Conservation (phyloP, 257 asterid genomes). For the Leptodermis oblonga region DNA sequence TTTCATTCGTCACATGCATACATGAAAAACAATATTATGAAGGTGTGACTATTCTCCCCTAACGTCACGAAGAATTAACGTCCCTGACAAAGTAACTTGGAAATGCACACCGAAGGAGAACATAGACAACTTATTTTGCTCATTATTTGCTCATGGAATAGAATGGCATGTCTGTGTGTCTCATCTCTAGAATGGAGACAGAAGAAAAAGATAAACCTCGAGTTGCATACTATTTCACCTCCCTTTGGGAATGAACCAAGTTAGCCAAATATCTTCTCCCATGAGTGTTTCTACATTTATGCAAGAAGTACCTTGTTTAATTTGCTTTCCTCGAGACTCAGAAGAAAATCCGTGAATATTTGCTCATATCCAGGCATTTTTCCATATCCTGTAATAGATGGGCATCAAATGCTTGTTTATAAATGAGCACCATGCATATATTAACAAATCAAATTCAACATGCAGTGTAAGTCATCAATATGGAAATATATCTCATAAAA, state of each 20-base stretch:
- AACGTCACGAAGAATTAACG: conserved; percentile 1
- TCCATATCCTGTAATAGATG: conserved; percentile 60
- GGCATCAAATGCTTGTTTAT: background rate
- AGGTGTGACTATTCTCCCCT: background rate
- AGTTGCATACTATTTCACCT: background rate
- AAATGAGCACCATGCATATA: background rate
- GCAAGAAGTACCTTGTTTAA: background rate
- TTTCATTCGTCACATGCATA: background rate
- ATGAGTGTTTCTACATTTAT: background rate
- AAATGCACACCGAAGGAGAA: background rate
- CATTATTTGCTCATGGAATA: too few species aligned
- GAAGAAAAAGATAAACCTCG: too few species aligned
- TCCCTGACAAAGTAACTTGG: background rate
- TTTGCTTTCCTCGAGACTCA: conserved; percentile 15
- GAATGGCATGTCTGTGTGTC: too few species aligned
- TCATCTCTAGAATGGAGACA: too few species aligned
- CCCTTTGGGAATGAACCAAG: background rate
- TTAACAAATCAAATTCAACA: background rate
- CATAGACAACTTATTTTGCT: background rate
- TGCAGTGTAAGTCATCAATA: background rate
- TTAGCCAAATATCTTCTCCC: background rate
- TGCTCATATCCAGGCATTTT: conserved; percentile 84
- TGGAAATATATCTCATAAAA: background rate
- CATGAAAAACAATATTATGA: background rate
- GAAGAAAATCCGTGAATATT: conserved; percentile 70